A percentile compares a stretch with the other conserved stretches of the same genome.
phyloP scores from a whole-genome alignment of 2,329 filamentous ascomycete species.

The Escovopsis weberi region DNA sequence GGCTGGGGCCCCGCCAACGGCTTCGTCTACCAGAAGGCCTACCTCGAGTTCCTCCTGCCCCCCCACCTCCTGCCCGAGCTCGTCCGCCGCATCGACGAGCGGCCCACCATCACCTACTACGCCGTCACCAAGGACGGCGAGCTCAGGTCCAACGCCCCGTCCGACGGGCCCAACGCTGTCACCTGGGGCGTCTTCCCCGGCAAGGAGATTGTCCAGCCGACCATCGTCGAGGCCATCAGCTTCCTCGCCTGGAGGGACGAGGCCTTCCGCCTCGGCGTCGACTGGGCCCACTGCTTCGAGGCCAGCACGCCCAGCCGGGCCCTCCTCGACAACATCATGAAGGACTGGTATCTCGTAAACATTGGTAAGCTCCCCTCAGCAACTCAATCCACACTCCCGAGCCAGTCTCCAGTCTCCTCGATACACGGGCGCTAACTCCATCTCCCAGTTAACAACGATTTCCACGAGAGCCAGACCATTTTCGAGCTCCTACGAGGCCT shows the following conservation, averaged over 20 bases:
- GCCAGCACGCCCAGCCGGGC: slow-evolving; percentile 60
- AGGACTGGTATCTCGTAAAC: slow-evolving; percentile 86
- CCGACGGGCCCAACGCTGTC: slow-evolving; percentile 88
- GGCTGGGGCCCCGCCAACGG: slow-evolving; percentile 93
- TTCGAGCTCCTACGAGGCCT: slow-evolving; percentile 79
- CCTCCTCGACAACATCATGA: slow-evolving; percentile 71
- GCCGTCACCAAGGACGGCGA: slow-evolving; percentile 74
- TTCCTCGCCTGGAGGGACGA: slow-evolving; percentile 99
- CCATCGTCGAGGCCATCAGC: slow-evolving; percentile 95
- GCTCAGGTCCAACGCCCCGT: slow-evolving; percentile 69
- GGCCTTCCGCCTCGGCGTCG: slow-evolving; percentile 78
- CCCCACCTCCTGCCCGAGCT: slow-evolving; percentile 67
- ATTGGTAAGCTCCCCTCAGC: slow-evolving; percentile 50
- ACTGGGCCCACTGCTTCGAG: slow-evolving; percentile 89
- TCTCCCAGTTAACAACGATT: slow-evolving; percentile 83
- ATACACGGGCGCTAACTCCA: not conserved
- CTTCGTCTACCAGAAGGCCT: slow-evolving; percentile 97
- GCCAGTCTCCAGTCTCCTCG: too few species aligned
- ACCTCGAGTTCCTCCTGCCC: slow-evolving; percentile 80
- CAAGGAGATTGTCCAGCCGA: slow-evolving; percentile 98
- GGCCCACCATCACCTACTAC: slow-evolving; percentile 83
- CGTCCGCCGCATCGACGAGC: slow-evolving; percentile 59
- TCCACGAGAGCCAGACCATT: slow-evolving; percentile 69
- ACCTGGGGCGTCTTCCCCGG: slow-evolving; percentile 99
- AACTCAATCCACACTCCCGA: not conserved